A percentile compares a stretch with the other conserved stretches of the same genome.
These are phyloP conservation scores for Excoecaria cochinchinensis DNA, from an alignment of 345 rosid genomes.

Conservation along the genomic window DNA sequence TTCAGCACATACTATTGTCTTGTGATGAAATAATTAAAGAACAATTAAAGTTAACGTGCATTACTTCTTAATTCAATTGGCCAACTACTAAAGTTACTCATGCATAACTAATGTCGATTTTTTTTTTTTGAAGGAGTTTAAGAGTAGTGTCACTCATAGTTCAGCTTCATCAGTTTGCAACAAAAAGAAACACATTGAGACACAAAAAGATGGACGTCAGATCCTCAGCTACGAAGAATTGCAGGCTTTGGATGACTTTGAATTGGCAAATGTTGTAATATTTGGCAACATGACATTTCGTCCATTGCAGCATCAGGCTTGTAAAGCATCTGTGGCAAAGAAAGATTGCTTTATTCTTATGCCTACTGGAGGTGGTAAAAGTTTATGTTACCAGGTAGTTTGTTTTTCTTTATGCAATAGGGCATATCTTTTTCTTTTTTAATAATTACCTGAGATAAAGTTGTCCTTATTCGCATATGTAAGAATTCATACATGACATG, in stretches of 20 bases:
- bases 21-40: background rate
- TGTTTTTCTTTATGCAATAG: constrained; percentile 10
- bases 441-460: background rate
- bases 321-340: constrained; percentile 64
- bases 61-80: background rate
- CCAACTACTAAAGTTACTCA: background rate
- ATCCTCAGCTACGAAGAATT: constrained; percentile 67
- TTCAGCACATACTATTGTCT: background rate
- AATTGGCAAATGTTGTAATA: constrained; percentile 81
- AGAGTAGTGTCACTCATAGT: constrained; percentile 39
- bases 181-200: constrained; percentile 27
- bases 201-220: constrained; percentile 26
- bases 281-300: constrained; percentile 67
- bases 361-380: constrained; percentile 96
- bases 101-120: constrained; percentile 22
- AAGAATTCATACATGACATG: background rate
- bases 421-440: background rate
- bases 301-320: constrained; percentile 80
- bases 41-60: background rate
- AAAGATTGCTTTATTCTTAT: constrained; percentile 81
- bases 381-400: constrained; percentile 83
- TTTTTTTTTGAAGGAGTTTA: constrained; percentile 45
- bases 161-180: constrained; percentile 41
- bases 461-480: background rate
- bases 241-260: constrained; percentile 74